A percentile compares a stretch with the other conserved stretches of the same genome.
These are phyloP conservation scores for Keithomyces neogunnii DNA, from an alignment of 2,329 filamentous ascomycete species.

Conservation along the genomic window DNA sequence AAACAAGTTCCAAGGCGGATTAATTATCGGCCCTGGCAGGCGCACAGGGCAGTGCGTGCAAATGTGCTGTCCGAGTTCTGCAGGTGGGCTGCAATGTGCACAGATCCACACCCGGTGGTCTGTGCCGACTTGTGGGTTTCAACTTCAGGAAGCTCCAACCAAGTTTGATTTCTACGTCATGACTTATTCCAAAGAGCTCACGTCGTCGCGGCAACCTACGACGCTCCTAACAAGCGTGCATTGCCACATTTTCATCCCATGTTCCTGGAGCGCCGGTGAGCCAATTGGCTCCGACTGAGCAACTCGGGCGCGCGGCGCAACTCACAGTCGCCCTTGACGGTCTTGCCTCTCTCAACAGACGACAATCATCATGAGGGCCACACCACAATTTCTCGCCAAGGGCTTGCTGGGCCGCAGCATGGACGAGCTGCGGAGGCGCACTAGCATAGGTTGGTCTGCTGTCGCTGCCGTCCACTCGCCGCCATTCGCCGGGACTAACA, in stretches of 20 bases:
- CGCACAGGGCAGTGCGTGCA: neutral
- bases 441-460: conserved; percentile 39
- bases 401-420: conserved; percentile 50
- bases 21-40: conserved; percentile 6
- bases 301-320: neutral
- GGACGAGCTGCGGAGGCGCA: conserved; percentile 50
- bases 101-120: neutral
- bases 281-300: conserved; percentile 17
- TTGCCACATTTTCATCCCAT: conserved; percentile 8
- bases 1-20: conserved; percentile 4
- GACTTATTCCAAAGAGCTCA: neutral
- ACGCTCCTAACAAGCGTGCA: neutral
- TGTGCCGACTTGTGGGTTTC: neutral
- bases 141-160: neutral
- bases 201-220: neutral
- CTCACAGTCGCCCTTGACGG: no score
- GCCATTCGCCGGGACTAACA: neutral
- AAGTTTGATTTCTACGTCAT: neutral
- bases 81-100: neutral
- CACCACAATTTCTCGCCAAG: conserved; percentile 34
- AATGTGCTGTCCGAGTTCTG: neutral
- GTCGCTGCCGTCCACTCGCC: neutral
- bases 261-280: conserved; percentile 16
- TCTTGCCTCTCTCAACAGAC: neutral
- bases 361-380: conserved; percentile 36